A percentile compares a stretch with the other conserved stretches of the same genome.
Conservation (phyloP, 2,329 filamentous ascomycete genomes). For the Ambrosiella beaveri region DNA sequence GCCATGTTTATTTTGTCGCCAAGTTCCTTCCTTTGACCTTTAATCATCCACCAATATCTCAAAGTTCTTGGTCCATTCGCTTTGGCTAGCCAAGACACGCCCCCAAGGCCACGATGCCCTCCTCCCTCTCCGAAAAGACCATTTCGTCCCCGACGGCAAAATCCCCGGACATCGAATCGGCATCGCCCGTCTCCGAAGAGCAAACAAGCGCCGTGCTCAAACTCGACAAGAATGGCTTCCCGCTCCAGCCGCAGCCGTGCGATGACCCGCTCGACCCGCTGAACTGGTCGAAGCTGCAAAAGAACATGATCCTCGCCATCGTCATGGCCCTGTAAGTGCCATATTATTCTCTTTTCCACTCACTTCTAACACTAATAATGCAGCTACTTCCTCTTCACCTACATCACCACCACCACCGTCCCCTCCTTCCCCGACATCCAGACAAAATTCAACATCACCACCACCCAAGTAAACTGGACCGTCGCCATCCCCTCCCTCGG, state of each 20-base stretch:
- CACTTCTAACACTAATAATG: neutral
- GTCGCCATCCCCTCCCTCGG: constrained; percentile 34
- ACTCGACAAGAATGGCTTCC: constrained; percentile 17
- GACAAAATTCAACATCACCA: constrained; percentile 26
- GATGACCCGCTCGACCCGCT: constrained; percentile 34
- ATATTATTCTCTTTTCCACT: neutral
- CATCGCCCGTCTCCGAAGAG: neutral
- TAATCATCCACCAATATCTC: no score
- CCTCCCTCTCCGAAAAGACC: constrained; percentile 1
- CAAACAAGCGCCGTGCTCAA: neutral
- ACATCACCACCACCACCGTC: constrained; percentile 38
- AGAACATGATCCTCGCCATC: constrained; percentile 31
- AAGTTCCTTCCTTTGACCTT: no score
- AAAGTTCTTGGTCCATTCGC: no score
- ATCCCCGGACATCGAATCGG: neutral
- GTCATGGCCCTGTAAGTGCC: constrained; percentile 32
- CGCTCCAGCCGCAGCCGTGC: constrained; percentile 22
- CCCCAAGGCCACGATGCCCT: neutral
- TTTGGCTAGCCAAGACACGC: no score
- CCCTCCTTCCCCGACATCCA: constrained; percentile 35
- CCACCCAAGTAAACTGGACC: constrained; percentile 35
- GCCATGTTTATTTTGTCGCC: no score
- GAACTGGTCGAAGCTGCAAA: constrained; percentile 31
- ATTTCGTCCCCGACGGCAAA: neutral
- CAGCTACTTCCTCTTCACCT: constrained; percentile 41